Evolutionary conservation across 768 basidiomycete species (phyloP), one percentile per base, ranked within the genome.

Genomic region (Leccinum arenicola): DNA sequence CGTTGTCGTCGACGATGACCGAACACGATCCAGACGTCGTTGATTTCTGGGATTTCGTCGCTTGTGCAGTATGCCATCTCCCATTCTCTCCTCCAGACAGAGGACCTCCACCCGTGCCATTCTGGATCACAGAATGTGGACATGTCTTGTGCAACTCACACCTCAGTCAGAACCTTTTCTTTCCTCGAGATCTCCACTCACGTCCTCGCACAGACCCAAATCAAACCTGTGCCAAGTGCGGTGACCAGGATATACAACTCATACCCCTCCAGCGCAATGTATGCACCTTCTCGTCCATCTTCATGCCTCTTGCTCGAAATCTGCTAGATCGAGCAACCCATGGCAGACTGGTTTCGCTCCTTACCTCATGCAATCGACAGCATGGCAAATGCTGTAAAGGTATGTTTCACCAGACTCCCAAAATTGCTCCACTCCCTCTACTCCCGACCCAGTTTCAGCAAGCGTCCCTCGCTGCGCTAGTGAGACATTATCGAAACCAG

Each of bases 51-150:
- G 87, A 91, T 49, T 91, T 89, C 61, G 86, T 91, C 6, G 73
- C 75, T 55, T 94, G 92, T 65, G 76, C 82, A 0, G 77, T 81
- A 67, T 94, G 92, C 64, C 85, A 86, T 62, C 77, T 89, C 27
- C 82, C 85, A 0, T 93, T 88, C 64, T 67, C 76, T 7, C 75
- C 82, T 2, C 71, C 70, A n/a, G 78, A 80, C 38, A 75, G 77
- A 45, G 82, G 80, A 0, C 73, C 76, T 1, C 80, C 86, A 10
- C 77, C 81, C 3, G 74, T 89, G 27, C 92, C 92, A 0, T 94
- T 93, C 70, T 94, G 92, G 92, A 77, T 93, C 60, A 92, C 92
- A 2, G 90, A 93, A 70, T 94, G 92, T 65, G 90, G 90, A 0
- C 92, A 94, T 77, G 82, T 93, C 57, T 64, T 93, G 27, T 94